Evolutionary conservation across 257 asterid genomes (phyloP).

Genomic region (Jacaranda copaia): DNA sequence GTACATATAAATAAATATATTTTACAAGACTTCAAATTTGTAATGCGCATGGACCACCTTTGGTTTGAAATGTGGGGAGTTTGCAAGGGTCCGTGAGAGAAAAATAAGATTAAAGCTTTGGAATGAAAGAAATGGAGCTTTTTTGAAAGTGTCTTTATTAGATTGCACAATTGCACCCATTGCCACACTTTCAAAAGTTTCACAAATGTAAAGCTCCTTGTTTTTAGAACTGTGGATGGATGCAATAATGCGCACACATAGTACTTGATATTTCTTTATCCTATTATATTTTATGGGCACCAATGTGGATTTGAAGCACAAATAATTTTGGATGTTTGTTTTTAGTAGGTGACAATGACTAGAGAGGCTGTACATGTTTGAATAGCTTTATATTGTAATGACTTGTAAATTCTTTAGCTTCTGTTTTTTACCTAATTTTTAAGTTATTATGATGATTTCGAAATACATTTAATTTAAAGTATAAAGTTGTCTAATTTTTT

Average conservation of each 20-base stretch:
- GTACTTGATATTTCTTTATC: conserved; percentile 1
- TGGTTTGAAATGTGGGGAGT: not conserved
- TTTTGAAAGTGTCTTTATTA: conserved; percentile 41
- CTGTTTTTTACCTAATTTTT: too few species aligned
- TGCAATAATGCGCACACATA: conserved; percentile 22
- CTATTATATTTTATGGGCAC: not conserved
- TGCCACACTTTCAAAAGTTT: conserved; percentile 17
- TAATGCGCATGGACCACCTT: not conserved
- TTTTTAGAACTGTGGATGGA: conserved; percentile 30
- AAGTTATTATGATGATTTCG: too few species aligned
- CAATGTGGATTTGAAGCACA: not conserved
- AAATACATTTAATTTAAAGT: too few species aligned
- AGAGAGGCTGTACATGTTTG: too few species aligned
- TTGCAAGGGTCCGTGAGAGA: not conserved
- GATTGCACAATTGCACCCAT: conserved; percentile 35
- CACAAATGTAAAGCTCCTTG: not conserved
- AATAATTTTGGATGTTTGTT: too few species aligned
- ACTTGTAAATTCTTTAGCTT: too few species aligned
- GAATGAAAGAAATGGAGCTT: conserved; percentile 41
- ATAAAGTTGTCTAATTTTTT: too few species aligned
- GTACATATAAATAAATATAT: not conserved
- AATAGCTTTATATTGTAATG: too few species aligned
- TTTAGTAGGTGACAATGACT: too few species aligned
- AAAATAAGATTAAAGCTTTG: conserved; percentile 10
- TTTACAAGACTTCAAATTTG: not conserved